A percentile compares a stretch with the other conserved stretches of the same genome.
These are phyloP conservation scores for Penicillium soppii DNA, from an alignment of 495 filamentous ascomycete genomes.

Conservation along the genomic window DNA sequence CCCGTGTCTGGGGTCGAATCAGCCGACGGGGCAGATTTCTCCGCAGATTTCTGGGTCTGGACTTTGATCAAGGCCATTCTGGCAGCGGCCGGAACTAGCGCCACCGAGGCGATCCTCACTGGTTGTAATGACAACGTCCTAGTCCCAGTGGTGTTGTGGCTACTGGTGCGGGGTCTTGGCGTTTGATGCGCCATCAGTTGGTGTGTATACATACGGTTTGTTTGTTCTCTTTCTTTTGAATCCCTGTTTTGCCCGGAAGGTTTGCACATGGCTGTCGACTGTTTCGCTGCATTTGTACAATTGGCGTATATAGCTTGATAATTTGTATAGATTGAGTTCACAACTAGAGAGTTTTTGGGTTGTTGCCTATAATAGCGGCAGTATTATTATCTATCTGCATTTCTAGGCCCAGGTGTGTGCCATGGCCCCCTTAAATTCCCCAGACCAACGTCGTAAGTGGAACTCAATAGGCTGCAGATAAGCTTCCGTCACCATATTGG, in stretches of 20 bases:
- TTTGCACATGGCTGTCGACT: not conserved
- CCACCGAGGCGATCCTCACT: conserved; percentile 92
- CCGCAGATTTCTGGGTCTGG: conserved; percentile 32
- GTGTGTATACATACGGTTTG: conserved; percentile 5
- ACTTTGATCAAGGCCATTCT: conserved; percentile 58
- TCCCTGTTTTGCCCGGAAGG: not conserved
- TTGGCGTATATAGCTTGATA: conserved; percentile 2
- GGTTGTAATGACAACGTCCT: conserved; percentile 99
- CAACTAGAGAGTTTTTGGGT: not conserved
- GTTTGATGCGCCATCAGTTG: conserved; percentile 48
- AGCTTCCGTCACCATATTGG: conserved; percentile 6
- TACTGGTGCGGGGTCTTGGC: conserved; percentile 75
- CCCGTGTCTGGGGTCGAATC: conserved; percentile 32
- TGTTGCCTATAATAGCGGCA: conserved; percentile 3
- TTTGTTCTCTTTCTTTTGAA: not conserved
- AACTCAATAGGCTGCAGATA: conserved; percentile 11
- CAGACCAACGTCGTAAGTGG: not conserved
- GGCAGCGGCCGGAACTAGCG: conserved; percentile 78
- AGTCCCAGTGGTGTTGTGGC: conserved; percentile 93
- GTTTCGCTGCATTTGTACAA: conserved; percentile 4
- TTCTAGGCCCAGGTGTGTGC: too few species aligned
- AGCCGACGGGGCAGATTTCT: conserved; percentile 12
- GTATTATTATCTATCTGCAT: conserved; percentile 1
- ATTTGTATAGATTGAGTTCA: not conserved
- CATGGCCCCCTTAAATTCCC: not conserved